Base-by-base conservation (phyloP, 2,329 filamentous ascomycete species). In the Monilinia fructigena region DNA sequence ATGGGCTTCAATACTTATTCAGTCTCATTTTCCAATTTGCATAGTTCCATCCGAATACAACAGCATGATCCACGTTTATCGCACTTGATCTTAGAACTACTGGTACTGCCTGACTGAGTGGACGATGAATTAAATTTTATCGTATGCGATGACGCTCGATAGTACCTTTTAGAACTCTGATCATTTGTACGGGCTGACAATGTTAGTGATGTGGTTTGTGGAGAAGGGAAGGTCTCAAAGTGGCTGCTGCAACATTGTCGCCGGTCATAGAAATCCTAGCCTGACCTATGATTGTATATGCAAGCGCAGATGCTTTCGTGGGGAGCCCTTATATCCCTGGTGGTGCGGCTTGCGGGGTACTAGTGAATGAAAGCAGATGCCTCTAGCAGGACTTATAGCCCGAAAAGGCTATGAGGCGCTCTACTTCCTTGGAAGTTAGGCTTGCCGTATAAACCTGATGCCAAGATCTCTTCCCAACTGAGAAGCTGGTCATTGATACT, bases 181-280 rank as follows among this genome's bases (percentile, higher is more conserved):
- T 61, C 58, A 38, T 50, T 61, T 61, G 58, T 40, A 61, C 58
- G 45, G 58, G 58, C 58, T 61, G 58, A 61, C 26, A 61, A 48
- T 61, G 58, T n/a, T 60, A 61, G 45, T 35, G 28, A 50, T 23
- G 6, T 50, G 47, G 38, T 28, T 26, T 50, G 45, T 35, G 58
- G 45, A 61, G 58, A 38, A 50, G 20, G 31, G 58, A 61, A 61
- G 45, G 38, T 38, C 58, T 50, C 31, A 18, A 47, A 50, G 40
- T 42, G 40, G 40, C 31, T 48, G 31, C 23, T 28, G 45, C n/a
- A 31, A 61, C 45, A 50, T 6, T 61, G 45, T 50, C 45, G 35
- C 45, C 45, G 6, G 31, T 50, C 45, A 50, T 48, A 18, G 14
- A 61, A 45, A 28, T 26, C n/a, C 58, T 61, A 61, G 58, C 28